A percentile compares a stretch with the other conserved stretches of the same genome.
Evolutionary conservation across 345 rosid species (phyloP).

Genomic region (Acer campestre): DNA sequence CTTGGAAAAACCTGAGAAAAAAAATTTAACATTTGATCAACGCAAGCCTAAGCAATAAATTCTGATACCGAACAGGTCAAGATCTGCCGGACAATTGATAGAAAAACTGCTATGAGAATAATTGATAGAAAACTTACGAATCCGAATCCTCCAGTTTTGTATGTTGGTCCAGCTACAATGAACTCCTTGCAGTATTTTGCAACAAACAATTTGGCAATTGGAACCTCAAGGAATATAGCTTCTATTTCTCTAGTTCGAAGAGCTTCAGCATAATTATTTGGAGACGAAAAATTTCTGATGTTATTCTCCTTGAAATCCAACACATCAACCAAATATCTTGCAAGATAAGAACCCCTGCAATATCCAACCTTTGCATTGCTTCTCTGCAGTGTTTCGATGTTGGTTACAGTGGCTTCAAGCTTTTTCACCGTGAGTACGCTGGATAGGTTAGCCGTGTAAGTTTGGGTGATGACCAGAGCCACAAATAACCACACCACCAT

Average conservation of each 20-base stretch:
- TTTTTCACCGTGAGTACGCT: constrained; percentile 21
- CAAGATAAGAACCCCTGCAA: constrained; percentile 10
- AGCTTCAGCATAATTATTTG: background rate
- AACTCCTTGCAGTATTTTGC: constrained; percentile 12
- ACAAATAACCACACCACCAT: constrained; percentile 27
- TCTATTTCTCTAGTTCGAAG: constrained; percentile 14
- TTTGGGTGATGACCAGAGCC: constrained; percentile 24
- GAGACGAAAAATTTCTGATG: background rate
- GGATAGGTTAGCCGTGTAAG: constrained; percentile 31
- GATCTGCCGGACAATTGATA: no score
- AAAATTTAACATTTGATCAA: background rate
- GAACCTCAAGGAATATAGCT: constrained; percentile 22
- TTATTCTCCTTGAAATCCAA: background rate
- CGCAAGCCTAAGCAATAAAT: background rate
- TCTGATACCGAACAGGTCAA: no score
- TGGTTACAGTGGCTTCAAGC: constrained; percentile 11
- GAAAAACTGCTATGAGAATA: no score
- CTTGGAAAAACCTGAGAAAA: constrained; percentile 10
- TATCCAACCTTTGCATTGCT: constrained; percentile 20
- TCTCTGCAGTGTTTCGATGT: constrained; percentile 17
- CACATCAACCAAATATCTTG: constrained; percentile 9
- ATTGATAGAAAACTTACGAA: constrained; percentile 13
- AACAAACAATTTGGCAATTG: constrained; percentile 20
- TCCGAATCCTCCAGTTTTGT: constrained; percentile 25
- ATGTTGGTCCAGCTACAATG: constrained; percentile 18